A percentile compares a stretch with the other conserved stretches of the same genome.
Evolutionary conservation across 441 rosid species (phyloP).

Genomic region (Flueggea neowawraea): DNA sequence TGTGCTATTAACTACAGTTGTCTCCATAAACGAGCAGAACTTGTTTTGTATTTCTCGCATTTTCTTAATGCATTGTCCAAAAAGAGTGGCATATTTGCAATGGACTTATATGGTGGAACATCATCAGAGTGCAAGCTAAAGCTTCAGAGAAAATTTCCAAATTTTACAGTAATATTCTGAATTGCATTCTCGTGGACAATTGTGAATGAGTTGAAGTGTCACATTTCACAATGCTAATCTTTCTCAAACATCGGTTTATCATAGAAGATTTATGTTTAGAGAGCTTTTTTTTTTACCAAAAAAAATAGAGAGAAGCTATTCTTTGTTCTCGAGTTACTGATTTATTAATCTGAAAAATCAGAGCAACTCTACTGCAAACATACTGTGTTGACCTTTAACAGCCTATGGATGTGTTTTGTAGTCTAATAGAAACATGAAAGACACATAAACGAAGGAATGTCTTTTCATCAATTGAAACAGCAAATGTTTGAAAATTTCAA

Average conservation of each 20-base stretch:
- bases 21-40: slow-evolving; percentile 68
- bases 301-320: no score
- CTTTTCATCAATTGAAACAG: no score
- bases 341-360: no score
- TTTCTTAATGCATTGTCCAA: slow-evolving; percentile 54
- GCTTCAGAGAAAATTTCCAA: slow-evolving; percentile 78
- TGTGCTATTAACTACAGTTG: slow-evolving; percentile 92
- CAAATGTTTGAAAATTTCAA: no score
- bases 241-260: not conserved
- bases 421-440: no score
- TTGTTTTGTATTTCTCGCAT: slow-evolving; percentile 74
- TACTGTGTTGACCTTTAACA: no score
- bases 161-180: slow-evolving; percentile 51
- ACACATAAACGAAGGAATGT: no score
- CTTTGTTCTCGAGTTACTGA: no score
- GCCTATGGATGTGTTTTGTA: no score
- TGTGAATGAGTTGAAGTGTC: not conserved
- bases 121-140: slow-evolving; percentile 73
- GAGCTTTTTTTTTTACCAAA: no score
- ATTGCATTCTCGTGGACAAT: slow-evolving; percentile 1
- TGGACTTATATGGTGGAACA: slow-evolving; percentile 88
- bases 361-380: no score
- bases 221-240: not conserved
- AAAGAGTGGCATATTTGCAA: slow-evolving; percentile 55
- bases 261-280: not conserved